Percentiles rank a stretch among this genome's conserved stretches.
Conservation (phyloP, 78 protist species). For the Dictyostelium intermedium region DNA sequence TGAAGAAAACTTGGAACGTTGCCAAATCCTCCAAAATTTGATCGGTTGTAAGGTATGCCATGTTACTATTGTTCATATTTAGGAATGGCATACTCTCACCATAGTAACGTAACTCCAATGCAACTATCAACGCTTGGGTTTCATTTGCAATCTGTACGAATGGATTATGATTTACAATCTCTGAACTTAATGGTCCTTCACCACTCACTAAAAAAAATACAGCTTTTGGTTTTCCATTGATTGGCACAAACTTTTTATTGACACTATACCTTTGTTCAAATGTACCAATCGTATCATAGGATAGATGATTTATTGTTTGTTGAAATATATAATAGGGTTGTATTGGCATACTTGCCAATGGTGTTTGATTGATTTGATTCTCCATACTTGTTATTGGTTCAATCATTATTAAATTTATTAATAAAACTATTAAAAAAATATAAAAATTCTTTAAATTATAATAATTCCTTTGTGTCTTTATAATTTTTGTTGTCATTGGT, state of each 20-base stretch:
- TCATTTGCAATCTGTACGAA: constrained; percentile 51
- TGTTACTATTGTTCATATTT: constrained; percentile 21
- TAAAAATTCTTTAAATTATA: no score
- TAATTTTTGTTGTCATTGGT: neutral
- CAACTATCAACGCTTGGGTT: constrained; percentile 26
- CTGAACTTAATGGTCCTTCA: constrained; percentile 34
- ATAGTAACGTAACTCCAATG: constrained; percentile 61
- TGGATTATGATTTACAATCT: constrained; percentile 22
- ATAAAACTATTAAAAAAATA: no score
- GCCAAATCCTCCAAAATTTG: constrained; percentile 76
- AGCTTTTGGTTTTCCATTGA: neutral
- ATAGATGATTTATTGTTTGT: constrained; percentile 20
- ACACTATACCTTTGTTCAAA: constrained; percentile 55
- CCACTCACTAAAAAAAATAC: constrained; percentile 49
- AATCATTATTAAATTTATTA: neutral
- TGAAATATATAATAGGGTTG: constrained; percentile 23
- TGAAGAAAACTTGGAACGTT: constrained; percentile 3
- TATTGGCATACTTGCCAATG: neutral
- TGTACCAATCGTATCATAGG: neutral
- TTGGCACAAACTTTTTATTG: constrained; percentile 13
- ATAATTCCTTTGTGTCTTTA: neutral
- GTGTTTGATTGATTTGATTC: neutral
- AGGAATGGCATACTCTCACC: constrained; percentile 62
- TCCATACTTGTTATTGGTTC: neutral
- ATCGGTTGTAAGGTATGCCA: constrained; percentile 46